A percentile compares a stretch with the other conserved stretches of the same genome.
phyloP scores from a whole-genome alignment of 352 stramenopile species.

The Globisporangium uncinulatum region DNA sequence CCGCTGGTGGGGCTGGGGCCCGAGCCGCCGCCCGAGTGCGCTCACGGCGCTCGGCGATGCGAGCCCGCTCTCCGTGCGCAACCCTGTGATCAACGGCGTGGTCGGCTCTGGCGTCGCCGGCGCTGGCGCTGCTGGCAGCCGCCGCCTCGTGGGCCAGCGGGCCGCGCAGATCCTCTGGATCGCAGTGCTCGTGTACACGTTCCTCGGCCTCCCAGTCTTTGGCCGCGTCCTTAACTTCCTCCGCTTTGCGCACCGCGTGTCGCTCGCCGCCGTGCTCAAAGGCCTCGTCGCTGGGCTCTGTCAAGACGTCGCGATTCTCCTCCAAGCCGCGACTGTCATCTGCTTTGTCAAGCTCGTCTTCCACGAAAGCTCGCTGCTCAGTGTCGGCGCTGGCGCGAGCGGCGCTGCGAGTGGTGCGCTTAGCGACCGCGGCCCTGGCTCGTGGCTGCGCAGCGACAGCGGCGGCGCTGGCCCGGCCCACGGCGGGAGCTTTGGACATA shows the following conservation, averaged over 20 bases:
- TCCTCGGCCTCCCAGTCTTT: conserved; percentile 53
- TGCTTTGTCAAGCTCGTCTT: conserved; percentile 63
- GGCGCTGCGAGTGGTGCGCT: background rate
- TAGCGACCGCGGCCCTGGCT: background rate
- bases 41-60: conserved; percentile 19
- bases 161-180: conserved; percentile 63
- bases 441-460: conserved; percentile 9
- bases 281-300: conserved; percentile 37
- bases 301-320: conserved; percentile 60
- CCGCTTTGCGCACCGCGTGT: conserved; percentile 55
- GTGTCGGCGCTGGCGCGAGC: background rate
- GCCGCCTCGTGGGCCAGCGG: conserved; percentile 26
- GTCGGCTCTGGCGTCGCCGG: conserved; percentile 5
- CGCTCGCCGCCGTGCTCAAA: conserved; percentile 32
- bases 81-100: conserved; percentile 13
- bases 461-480: background rate
- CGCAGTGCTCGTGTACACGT: conserved; percentile 57
- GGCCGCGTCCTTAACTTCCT: conserved; percentile 57
- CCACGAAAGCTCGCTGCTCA: conserved; percentile 19
- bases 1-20: conserved; percentile 9
- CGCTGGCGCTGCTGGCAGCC: background rate
- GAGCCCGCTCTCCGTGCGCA: conserved; percentile 6
- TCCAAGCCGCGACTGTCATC: conserved; percentile 57
- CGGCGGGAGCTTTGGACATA: background rate
- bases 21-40: conserved; percentile 3